Evolutionary conservation across 495 filamentous ascomycete genomes (phyloP).

Genomic region (Hypoxylon rickii): DNA sequence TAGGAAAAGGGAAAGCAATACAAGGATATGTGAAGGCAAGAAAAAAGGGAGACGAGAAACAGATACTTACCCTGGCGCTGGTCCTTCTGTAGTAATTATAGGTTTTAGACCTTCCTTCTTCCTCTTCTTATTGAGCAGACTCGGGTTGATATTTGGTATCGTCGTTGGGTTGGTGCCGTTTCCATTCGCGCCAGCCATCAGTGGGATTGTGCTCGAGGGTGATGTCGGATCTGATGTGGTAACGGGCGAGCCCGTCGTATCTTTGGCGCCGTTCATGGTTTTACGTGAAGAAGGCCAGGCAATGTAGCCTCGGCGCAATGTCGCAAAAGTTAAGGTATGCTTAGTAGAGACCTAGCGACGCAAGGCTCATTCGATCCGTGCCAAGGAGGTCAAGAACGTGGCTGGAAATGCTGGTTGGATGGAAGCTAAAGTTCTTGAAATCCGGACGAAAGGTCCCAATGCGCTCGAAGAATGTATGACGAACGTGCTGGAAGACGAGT

Average conservation of each 20-base stretch:
- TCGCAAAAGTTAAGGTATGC: conserved; percentile 17
- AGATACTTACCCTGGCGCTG: conserved; percentile 47
- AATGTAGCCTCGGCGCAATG: conserved; percentile 11
- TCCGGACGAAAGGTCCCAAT: background rate
- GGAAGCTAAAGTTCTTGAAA: background rate
- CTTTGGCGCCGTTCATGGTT: conserved; percentile 31
- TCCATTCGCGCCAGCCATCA: conserved; percentile 39
- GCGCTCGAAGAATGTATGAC: too few species aligned
- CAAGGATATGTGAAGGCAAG: conserved; percentile 14
- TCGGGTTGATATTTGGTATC: conserved; percentile 39
- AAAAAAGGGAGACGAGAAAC: conserved; percentile 1
- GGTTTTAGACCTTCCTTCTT: conserved; percentile 88
- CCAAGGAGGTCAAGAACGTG: background rate
- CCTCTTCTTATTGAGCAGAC: conserved; percentile 72
- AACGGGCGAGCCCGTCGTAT: conserved; percentile 17
- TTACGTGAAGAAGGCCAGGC: background rate
- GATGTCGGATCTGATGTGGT: conserved; percentile 5
- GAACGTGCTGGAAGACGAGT: too few species aligned
- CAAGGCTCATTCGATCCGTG: background rate
- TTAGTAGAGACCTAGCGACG: background rate
- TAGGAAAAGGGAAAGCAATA: conserved; percentile 29
- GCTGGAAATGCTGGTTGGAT: background rate
- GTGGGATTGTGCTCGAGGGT: conserved; percentile 24
- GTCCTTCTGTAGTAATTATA: conserved; percentile 82
- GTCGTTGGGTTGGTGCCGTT: conserved; percentile 36